Conservation (phyloP, 257 asterid species). For the Solanum corneliomulleri region DNA sequence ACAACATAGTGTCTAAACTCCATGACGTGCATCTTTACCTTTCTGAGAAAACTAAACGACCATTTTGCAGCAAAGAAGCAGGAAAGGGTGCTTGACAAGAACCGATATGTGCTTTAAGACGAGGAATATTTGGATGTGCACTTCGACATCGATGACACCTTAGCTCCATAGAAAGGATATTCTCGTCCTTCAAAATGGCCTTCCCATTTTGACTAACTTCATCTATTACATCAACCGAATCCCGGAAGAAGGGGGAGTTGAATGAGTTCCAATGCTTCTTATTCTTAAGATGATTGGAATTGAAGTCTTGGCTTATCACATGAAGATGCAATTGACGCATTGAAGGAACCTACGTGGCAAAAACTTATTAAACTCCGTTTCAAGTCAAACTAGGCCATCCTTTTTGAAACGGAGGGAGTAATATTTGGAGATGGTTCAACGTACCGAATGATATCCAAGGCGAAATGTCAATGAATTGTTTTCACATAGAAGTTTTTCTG, state of each 20-base stretch:
- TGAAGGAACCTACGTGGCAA: constrained; percentile 54
- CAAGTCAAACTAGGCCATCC: too few relatives aligned
- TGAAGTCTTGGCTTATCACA: constrained; percentile 85
- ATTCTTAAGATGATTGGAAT: constrained; percentile 66
- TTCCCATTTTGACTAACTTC: constrained; percentile 42
- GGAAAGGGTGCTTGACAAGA: constrained; percentile 62
- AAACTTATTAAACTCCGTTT: background rate
- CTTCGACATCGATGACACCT: constrained; percentile 83
- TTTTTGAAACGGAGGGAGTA: background rate
- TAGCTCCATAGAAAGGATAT: constrained; percentile 40
- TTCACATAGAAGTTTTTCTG: constrained; percentile 43
- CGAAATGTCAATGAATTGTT: constrained; percentile 53
- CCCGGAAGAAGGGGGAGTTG: constrained; percentile 66
- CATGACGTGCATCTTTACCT: background rate
- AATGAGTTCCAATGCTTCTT: constrained; percentile 96
- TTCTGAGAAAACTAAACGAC: constrained; percentile 29
- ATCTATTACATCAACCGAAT: constrained; percentile 67
- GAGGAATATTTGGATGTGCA: constrained; percentile 81
- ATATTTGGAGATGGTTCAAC: background rate
- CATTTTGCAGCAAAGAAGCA: constrained; percentile 37
- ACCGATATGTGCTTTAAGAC: constrained; percentile 56
- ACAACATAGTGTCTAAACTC: background rate
- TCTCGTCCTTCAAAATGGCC: constrained; percentile 19
- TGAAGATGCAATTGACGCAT: constrained; percentile 93
- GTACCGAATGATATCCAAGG: constrained; percentile 87